A percentile compares a stretch with the other conserved stretches of the same genome.
phyloP scores from a whole-genome alignment of 805 yeast genomes.

The Kregervanrija delftensis region DNA sequence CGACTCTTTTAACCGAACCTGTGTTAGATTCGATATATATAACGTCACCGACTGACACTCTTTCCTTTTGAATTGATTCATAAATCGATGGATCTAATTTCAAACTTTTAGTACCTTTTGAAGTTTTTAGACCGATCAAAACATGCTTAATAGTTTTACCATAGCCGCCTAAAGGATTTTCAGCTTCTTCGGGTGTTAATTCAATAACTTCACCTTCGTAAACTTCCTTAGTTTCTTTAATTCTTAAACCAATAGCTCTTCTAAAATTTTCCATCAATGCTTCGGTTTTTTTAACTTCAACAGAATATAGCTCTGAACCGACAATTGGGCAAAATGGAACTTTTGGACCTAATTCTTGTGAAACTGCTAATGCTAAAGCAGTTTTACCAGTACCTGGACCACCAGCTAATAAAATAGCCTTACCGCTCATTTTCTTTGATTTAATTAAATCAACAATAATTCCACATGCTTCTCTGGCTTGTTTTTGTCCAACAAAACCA shows the following conservation, averaged over 20 bases:
- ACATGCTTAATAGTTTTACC: constrained; percentile 58
- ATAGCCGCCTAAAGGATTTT: constrained; percentile 96
- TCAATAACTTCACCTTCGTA: constrained; percentile 99
- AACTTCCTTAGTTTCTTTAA: constrained; percentile 93
- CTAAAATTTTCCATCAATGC: constrained; percentile 95
- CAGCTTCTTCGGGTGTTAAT: constrained; percentile 74
- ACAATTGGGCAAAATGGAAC: constrained; percentile 96
- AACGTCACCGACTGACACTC: constrained; percentile 95
- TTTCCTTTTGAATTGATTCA: constrained; percentile 91
- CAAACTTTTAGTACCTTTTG: constrained; percentile 92
- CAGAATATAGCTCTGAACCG: constrained; percentile 87
- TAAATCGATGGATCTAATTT: constrained; percentile 98
- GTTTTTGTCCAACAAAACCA: constrained; percentile 96
- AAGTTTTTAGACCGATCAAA: constrained; percentile 91
- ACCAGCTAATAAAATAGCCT: constrained; percentile 93
- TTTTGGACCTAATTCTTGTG: constrained; percentile 62
- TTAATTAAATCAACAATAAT: constrained; percentile 88
- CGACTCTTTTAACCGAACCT: constrained; percentile 90
- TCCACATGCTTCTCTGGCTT: constrained; percentile 96
- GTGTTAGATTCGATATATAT: constrained; percentile 91
- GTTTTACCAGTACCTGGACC: constrained; percentile 99
- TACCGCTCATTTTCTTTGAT: constrained; percentile 92
- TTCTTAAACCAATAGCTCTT: constrained; percentile 89
- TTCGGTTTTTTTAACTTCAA: constrained; percentile 92
- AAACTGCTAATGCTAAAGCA: constrained; percentile 92